Evolutionary conservation across 2,329 filamentous ascomycete genomes (phyloP).

Genomic region (Pestalotiopsis sp.): DNA sequence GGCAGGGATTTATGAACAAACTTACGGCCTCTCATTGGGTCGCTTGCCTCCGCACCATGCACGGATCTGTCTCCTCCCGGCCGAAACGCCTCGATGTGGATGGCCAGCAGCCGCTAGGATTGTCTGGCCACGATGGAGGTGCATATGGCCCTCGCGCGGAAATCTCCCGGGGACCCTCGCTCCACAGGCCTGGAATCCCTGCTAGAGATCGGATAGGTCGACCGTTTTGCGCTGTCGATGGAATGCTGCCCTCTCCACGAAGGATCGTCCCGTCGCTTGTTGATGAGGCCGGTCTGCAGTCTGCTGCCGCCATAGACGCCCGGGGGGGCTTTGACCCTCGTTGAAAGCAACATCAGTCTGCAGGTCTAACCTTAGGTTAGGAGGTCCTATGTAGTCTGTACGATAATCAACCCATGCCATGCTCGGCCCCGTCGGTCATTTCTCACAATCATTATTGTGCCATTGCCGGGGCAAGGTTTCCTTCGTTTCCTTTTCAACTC

Average conservation of each 20-base stretch:
- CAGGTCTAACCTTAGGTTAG: not conserved
- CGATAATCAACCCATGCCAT: not conserved
- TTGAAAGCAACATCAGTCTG: not conserved
- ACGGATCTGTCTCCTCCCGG: conserved; percentile 1
- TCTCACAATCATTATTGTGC: not conserved
- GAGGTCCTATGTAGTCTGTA: not conserved
- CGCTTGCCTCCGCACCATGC: not conserved
- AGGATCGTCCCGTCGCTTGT: conserved; percentile 3
- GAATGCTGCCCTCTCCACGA: not conserved
- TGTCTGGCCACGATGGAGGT: not conserved
- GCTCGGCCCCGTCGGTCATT: not conserved
- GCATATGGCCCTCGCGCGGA: not conserved
- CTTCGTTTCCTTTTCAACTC: not conserved
- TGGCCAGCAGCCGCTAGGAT: conserved; percentile 5
- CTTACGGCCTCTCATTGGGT: not conserved
- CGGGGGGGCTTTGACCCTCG: conserved; percentile 1
- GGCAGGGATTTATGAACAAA: not conserved
- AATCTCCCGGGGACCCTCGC: not conserved
- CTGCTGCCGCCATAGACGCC: conserved; percentile 4
- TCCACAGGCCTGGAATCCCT: not conserved
- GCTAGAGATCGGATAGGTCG: not conserved
- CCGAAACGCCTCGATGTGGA: conserved; percentile 1
- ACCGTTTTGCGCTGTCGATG: not conserved
- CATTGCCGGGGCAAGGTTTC: not conserved
- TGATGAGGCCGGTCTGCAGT: not conserved